phyloP scores from a whole-genome alignment of 352 stramenopile genomes.

The Thalassiosira ordinaria region DNA sequence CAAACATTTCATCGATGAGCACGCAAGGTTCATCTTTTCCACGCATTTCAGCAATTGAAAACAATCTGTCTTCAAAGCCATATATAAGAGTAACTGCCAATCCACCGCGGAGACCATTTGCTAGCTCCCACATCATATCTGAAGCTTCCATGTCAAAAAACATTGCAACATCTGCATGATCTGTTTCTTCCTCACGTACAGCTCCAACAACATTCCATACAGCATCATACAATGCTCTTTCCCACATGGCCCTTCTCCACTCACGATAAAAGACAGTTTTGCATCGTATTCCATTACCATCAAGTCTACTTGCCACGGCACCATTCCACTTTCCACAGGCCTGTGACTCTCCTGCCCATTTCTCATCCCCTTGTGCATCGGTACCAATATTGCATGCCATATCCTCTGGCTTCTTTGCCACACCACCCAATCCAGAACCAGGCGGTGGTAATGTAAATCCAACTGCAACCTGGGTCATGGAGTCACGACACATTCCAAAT shows the following conservation, averaged over 20 bases:
- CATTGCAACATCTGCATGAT: constrained; percentile 70
- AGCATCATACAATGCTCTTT: constrained; percentile 70
- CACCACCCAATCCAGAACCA: constrained; percentile 18
- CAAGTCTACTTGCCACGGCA: constrained; percentile 66
- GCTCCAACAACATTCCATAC: constrained; percentile 76
- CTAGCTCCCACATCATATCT: constrained; percentile 84
- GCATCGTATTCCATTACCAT: constrained; percentile 66
- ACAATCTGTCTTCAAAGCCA: constrained; percentile 83
- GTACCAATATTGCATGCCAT: constrained; percentile 57
- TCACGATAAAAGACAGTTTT: constrained; percentile 80
- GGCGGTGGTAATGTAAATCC: constrained; percentile 48
- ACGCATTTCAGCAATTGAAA: constrained; percentile 71
- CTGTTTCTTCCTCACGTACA: constrained; percentile 70
- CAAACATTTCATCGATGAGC: constrained; percentile 74
- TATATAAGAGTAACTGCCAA: constrained; percentile 80
- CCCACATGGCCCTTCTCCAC: constrained; percentile 83
- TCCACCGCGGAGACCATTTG: constrained; percentile 63
- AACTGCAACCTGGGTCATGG: constrained; percentile 76
- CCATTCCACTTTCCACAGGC: constrained; percentile 82
- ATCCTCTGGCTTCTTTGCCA: constrained; percentile 57
- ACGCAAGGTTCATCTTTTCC: constrained; percentile 64
- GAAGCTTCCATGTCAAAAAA: constrained; percentile 80
- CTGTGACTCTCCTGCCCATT: constrained; percentile 71
- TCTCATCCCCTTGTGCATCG: constrained; percentile 69
- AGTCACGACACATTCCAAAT: constrained; percentile 77